Base-by-base conservation (phyloP, 192 early-diverging fungal species). In the Linnemannia elongata region DNA sequence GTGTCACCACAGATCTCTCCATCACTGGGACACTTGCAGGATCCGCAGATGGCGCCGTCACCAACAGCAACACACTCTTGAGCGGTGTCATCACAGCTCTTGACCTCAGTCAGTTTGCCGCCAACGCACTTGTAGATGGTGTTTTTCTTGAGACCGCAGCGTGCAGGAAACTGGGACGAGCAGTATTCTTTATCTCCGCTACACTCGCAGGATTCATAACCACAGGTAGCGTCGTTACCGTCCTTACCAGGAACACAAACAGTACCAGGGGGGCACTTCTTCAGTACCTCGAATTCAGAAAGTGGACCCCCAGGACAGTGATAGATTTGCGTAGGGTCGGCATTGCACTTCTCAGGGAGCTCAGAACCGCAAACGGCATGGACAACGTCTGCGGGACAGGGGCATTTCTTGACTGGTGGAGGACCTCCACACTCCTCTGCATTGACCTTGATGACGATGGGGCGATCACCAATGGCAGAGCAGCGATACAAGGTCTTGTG, bases 151-250 rank as follows among this genome's bases (percentile, higher is more conserved):
- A 36, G 24, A 20, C 20, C 15, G 72, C 74, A 52, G 7, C 35
- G 13, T 24, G 10, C 74, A 36, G 55, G 55, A 45, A 80, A 80
- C 42, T 44, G 27, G 22, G n/a, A 9, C 66, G 79, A 80, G 45
- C 79, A 80, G 12, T 74, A 6, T 38, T 80, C 41, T 6, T 36
- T 1, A 30, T 69, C 39, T 36, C 79, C 79, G 30, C 2, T 45
- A 47, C 79, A 81, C 6, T 49, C 42, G 63, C 79, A 81, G 35
- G 42, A 36, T 15, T 47, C 1, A 22, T 22, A 45, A 2, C 79
- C 79, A 22, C 79, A 81, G 63, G 49, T 38, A 18, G 79, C 45
- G 22, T 75, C 72, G 6, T 63, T 33, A 4, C 42, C 10, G 10
- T 36, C 6, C 27, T 12, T n/a, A 7, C 42, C 8, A 44, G 42